Evolutionary conservation across 176 grass and related monocot species (phyloP), one percentile per base, ranked within the genome.

Genomic region (Musa troglodytarum): DNA sequence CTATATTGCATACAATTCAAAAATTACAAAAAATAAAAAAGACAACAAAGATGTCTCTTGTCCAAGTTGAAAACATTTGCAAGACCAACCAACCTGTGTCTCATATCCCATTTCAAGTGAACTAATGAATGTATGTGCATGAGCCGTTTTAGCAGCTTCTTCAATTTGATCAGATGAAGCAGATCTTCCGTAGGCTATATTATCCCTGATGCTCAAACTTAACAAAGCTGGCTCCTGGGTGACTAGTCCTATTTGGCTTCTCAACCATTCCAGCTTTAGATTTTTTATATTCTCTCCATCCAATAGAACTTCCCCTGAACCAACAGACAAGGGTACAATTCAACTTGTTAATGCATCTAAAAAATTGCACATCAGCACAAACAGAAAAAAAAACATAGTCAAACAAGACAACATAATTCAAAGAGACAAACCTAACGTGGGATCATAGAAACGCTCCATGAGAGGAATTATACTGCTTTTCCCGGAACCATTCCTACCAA

Each of bases 381-480:
- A 43, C 34, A 43, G 34, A 71, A 69, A 17, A 61, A 49, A 74
- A 75, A 15, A 75, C n/a, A 72, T 65, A 55, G 8, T 78, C 76
- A 21, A 65, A 70, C 34, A 43, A 43, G 34, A 43, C 34, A 43
- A 43, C 34, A 43, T 6, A 43, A 43, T 43, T 43, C 5, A 43
- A 43, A 43, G 65, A 74, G 78, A 79, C 3, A 78, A 87, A 99
- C 95, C 95, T 92, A 99, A 87, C 23, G 95, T 99, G 65, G 95
- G 95, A 82, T 99, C 95, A 65, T 99, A 99, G 82, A 99, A 99
- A 77, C 95, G 89, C 81, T 99, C 95, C 95, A 99, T 99, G 66
- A 99, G 85, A 83, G 95, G 95, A 84, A 99, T 99, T 84, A 99
- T 99, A 81, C 95, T 99, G 73, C 95, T 99, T 84, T 99, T 99